phyloP scores from a whole-genome alignment of 2,329 filamentous ascomycete species.

The Arthroderma sp. region DNA sequence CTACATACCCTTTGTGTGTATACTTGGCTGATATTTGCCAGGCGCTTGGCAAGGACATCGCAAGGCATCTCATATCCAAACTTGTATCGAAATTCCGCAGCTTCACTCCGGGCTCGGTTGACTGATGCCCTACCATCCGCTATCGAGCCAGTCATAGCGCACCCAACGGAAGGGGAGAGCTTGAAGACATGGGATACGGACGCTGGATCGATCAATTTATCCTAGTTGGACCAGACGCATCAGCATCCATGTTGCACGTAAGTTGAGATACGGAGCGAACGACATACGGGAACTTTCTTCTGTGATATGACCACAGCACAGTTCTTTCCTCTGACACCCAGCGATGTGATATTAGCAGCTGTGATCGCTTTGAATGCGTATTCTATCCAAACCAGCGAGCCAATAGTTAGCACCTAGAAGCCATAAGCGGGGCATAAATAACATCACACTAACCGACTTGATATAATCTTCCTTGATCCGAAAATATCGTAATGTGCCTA shows the following conservation, averaged over 20 bases:
- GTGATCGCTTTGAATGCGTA: slow-evolving; percentile 99
- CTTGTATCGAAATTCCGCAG: slow-evolving; percentile 96
- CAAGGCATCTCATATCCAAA: slow-evolving; percentile 99
- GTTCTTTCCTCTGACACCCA: slow-evolving; percentile 90
- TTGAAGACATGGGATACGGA: slow-evolving; percentile 97
- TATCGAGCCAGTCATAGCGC: slow-evolving; percentile 97
- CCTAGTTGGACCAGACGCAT: slow-evolving; percentile 41
- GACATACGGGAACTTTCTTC: slow-evolving; percentile 88
- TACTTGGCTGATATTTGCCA: slow-evolving; percentile 98
- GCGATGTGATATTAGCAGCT: slow-evolving; percentile 95
- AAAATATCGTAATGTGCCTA: slow-evolving; percentile 99
- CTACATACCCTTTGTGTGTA: slow-evolving; percentile 81
- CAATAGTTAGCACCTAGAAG: neutral
- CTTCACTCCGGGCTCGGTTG: slow-evolving; percentile 84
- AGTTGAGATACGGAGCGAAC: slow-evolving; percentile 24
- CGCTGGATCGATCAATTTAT: slow-evolving; percentile 95
- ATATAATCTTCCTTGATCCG: slow-evolving; percentile 93
- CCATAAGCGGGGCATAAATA: slow-evolving; percentile 1
- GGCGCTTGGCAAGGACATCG: slow-evolving; percentile 86
- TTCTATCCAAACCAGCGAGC: slow-evolving; percentile 46
- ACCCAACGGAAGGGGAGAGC: slow-evolving; percentile 89
- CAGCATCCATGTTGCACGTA: neutral
- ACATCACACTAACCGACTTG: slow-evolving; percentile 75
- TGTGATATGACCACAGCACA: slow-evolving; percentile 95
- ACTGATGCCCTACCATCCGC: slow-evolving; percentile 91